Conservation (phyloP, 2,329 filamentous ascomycete species). For the Alternaria ethzedia region DNA sequence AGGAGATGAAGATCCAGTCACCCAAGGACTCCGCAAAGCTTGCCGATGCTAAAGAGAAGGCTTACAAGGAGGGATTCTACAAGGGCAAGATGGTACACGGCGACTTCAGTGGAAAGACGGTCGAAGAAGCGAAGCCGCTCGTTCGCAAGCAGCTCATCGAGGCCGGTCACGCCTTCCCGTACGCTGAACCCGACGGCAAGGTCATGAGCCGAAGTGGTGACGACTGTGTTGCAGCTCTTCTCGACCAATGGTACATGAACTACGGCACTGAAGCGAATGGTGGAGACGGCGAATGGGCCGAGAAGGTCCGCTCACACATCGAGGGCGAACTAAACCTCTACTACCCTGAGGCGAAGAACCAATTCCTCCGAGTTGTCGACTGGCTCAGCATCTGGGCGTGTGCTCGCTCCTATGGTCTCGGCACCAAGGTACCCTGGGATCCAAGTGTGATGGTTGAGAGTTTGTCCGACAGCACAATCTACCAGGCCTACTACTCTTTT, state of each 20-base stretch:
- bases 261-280: slow-evolving; percentile 73
- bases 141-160: slow-evolving; percentile 80
- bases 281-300: slow-evolving; percentile 78
- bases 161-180: slow-evolving; percentile 81
- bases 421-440: slow-evolving; percentile 95
- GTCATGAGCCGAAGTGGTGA: slow-evolving; percentile 90
- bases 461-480: slow-evolving; percentile 90
- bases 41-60: slow-evolving; percentile 90
- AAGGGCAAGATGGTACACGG: slow-evolving; percentile 89
- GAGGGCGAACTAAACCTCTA: slow-evolving; percentile 77
- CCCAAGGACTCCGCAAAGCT: slow-evolving; percentile 93
- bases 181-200: slow-evolving; percentile 88
- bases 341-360: slow-evolving; percentile 62
- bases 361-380: slow-evolving; percentile 81
- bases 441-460: slow-evolving; percentile 88
- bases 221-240: slow-evolving; percentile 88
- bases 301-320: slow-evolving; percentile 60
- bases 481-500: slow-evolving; percentile 75
- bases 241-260: slow-evolving; percentile 98
- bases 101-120: slow-evolving; percentile 84
- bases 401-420: slow-evolving; percentile 87
- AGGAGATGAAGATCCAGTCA: slow-evolving; percentile 94
- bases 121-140: slow-evolving; percentile 85
- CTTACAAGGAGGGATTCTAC: slow-evolving; percentile 98
- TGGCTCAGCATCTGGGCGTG: slow-evolving; percentile 92